A percentile compares a stretch with the other conserved stretches of the same genome.
phyloP scores from a whole-genome alignment of 495 filamentous ascomycete genomes.

The Cercophora sp. region DNA sequence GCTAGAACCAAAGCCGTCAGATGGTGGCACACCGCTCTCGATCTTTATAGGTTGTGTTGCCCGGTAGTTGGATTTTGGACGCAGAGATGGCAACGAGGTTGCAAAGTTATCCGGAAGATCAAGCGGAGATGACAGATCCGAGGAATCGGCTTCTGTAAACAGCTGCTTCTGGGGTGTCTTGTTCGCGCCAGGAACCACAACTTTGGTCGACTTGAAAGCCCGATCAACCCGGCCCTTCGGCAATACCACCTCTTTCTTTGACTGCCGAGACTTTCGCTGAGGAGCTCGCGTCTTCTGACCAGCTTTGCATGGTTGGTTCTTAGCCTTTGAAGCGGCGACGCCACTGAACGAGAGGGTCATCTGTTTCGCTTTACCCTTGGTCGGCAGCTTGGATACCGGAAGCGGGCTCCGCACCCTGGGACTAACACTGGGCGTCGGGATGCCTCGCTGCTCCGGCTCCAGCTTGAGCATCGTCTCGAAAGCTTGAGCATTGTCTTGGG shows the following conservation, averaged over 20 bases:
- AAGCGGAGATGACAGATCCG: slow-evolving; percentile 21
- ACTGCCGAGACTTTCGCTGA: slow-evolving; percentile 32
- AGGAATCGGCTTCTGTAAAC: slow-evolving; percentile 16
- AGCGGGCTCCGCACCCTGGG: slow-evolving; percentile 49
- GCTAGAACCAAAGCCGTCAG: background rate
- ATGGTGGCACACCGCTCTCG: background rate
- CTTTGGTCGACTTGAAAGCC: slow-evolving; percentile 43
- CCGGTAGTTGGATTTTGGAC: slow-evolving; percentile 15
- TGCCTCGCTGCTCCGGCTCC: slow-evolving; percentile 35
- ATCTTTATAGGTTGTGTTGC: slow-evolving; percentile 7
- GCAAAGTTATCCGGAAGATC: slow-evolving; percentile 11
- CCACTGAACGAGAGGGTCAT: slow-evolving; percentile 33
- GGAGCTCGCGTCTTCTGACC: slow-evolving; percentile 22
- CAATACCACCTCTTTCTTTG: slow-evolving; percentile 34
- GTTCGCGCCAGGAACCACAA: slow-evolving; percentile 7
- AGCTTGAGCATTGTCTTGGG: slow-evolving; percentile 21
- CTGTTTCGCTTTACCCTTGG: slow-evolving; percentile 33
- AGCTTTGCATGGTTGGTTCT: slow-evolving; percentile 12
- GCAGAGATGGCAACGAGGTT: slow-evolving; percentile 22
- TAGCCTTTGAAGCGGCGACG: slow-evolving; percentile 10
- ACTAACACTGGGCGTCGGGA: slow-evolving; percentile 62
- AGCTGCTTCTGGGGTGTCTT: slow-evolving; percentile 18
- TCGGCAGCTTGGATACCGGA: slow-evolving; percentile 29
- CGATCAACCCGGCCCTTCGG: slow-evolving; percentile 35
- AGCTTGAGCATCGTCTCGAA: slow-evolving; percentile 18